These are phyloP conservation scores for Telopea speciosissima DNA, from an alignment of 177 flowering plant genomes.

Conservation along the genomic window DNA sequence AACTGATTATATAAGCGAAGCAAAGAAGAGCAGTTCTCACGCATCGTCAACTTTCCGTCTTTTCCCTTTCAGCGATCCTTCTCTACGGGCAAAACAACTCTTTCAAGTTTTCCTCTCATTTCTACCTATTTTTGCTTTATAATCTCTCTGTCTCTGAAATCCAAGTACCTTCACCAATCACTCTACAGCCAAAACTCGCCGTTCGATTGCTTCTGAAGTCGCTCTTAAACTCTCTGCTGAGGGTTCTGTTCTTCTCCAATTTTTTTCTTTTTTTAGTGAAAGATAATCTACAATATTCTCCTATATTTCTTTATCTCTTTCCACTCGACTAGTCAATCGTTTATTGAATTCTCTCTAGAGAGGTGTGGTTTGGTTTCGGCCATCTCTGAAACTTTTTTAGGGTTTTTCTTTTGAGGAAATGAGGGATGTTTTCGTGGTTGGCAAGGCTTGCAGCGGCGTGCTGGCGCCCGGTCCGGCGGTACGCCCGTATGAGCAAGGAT, in stretches of 20 bases:
- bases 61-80: background rate
- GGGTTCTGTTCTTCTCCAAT: background rate
- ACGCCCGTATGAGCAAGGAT: slow-evolving; percentile 5
- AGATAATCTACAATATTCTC: background rate
- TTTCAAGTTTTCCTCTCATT: no score
- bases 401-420: slow-evolving; percentile 3
- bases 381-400: background rate
- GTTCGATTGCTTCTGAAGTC: background rate
- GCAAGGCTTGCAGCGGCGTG: slow-evolving; percentile 5
- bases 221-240: background rate
- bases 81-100: no score
- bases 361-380: background rate
- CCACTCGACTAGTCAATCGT: no score
- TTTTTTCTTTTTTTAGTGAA: no score
- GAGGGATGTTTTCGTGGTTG: slow-evolving; percentile 14
- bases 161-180: background rate
- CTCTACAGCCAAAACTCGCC: background rate
- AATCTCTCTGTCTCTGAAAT: background rate
- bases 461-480: slow-evolving; percentile 1
- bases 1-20: background rate
- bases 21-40: background rate
- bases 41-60: background rate
- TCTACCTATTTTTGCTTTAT: no score
- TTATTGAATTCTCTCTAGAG: background rate
- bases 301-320: background rate